phyloP scores from a whole-genome alignment of 2,329 filamentous ascomycete species.

The Venturia pyrina region DNA sequence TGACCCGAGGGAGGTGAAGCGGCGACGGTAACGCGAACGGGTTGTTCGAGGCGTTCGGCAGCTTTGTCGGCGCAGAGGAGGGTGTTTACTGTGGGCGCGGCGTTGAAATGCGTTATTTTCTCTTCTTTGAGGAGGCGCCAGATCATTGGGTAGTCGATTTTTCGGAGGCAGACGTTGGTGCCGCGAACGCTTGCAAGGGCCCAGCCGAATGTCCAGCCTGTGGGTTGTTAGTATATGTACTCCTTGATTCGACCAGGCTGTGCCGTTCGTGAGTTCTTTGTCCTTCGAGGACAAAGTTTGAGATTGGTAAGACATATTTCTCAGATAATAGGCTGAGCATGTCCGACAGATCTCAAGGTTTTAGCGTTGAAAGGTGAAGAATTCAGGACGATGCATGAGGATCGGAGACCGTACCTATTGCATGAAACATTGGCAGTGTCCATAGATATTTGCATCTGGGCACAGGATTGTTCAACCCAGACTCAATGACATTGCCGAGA shows the following conservation, averaged over 20 bases:
- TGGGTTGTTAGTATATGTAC: not conserved
- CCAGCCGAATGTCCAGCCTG: conserved; percentile 79
- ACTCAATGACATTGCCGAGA: conserved; percentile 79
- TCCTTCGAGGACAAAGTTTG: not conserved
- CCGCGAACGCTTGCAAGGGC: conserved; percentile 84
- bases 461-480: conserved; percentile 54
- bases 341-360: not conserved
- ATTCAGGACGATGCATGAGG: conserved; percentile 11
- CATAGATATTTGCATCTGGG: conserved; percentile 70
- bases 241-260: no score
- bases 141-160: conserved; percentile 89
- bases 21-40: conserved; percentile 82
- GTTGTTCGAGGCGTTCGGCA: conserved; percentile 57
- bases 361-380: conserved; percentile 16
- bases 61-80: conserved; percentile 72
- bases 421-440: conserved; percentile 82
- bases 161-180: conserved; percentile 89
- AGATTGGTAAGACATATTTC: no score
- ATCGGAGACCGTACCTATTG: conserved; percentile 35
- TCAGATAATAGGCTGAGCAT: no score
- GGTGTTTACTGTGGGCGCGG: conserved; percentile 93
- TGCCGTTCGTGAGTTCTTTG: no score
- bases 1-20: conserved; percentile 83
- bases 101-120: conserved; percentile 87
- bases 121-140: conserved; percentile 84